Percentiles rank a stretch among this genome's conserved stretches.
phyloP scores from a whole-genome alignment of 2,329 filamentous ascomycete genomes.

The Ambrosiella cleistominuta region DNA sequence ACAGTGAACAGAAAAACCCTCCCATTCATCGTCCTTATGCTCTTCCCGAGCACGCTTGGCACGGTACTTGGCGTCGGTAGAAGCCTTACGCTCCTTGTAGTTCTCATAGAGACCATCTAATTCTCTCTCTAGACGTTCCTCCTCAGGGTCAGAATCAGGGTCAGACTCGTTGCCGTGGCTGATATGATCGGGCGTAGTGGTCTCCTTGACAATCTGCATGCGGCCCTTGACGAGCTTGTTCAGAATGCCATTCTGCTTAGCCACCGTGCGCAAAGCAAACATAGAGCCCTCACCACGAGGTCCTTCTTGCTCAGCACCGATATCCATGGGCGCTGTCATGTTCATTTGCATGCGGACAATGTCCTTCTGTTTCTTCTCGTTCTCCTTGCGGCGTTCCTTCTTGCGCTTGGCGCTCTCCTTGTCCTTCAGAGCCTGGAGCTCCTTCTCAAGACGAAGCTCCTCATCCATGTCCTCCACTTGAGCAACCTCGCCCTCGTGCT shows the following conservation, averaged over 20 bases:
- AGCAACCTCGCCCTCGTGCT: constrained; percentile 48
- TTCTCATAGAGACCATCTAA: constrained; percentile 76
- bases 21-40: constrained; percentile 76
- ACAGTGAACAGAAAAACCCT: constrained; percentile 62
- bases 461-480: constrained; percentile 86
- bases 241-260: constrained; percentile 50
- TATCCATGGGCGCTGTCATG: constrained; percentile 91
- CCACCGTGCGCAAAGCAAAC: constrained; percentile 68
- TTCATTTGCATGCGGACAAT: constrained; percentile 94
- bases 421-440: constrained; percentile 67
- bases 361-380: constrained; percentile 86
- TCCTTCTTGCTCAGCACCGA: constrained; percentile 74
- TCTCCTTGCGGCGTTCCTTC: constrained; percentile 69
- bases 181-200: constrained; percentile 29
- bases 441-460: constrained; percentile 75
- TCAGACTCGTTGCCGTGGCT: constrained; percentile 43
- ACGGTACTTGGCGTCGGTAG: constrained; percentile 68
- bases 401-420: constrained; percentile 61
- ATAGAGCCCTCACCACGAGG: constrained; percentile 65
- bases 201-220: constrained; percentile 51
- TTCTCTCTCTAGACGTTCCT: constrained; percentile 65
- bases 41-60: constrained; percentile 77
- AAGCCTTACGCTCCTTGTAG: constrained; percentile 65
- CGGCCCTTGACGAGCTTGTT: constrained; percentile 48
- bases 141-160: constrained; percentile 57